Base-by-base conservation (phyloP, 2,329 filamentous ascomycete species). In the Coniochaeta sp. region DNA sequence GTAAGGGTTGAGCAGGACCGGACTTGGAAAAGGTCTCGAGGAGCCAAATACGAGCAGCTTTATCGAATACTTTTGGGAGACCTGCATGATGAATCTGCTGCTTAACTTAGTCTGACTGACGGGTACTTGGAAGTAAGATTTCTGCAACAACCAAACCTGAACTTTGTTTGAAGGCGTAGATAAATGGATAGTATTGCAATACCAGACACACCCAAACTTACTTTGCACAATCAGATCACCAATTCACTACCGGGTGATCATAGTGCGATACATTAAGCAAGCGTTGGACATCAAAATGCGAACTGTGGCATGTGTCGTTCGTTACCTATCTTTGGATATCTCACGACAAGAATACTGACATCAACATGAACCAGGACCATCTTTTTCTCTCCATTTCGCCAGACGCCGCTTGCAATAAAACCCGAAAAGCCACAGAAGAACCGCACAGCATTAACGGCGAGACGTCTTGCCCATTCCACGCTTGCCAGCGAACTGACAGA, bases 381-480 rank as follows among this genome's bases (percentile, higher is more conserved):
- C 38, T 22, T 56, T 56, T 38, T 34, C 12, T 22, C 54, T 36
- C 26, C 54, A 2, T 28, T 56, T 19, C 54, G 54, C 54, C 54
- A n/a, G 38, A 56, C 54, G 54, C 54, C 54, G 8, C 8, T 36
- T 56, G 54, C 28, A 22, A 34, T 38, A n/a, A 56, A 17, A 36
- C 34, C 30, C 8, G 17, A 19, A n/a, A n/a, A 34, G 34, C 30
- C 10, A 56, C 9, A 38, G 30, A 34, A 38, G 28, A 4, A 9
- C 22, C 47, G 40, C 32, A 57, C 57, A 28, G 24, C 8, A 34
- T 66, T 63, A 90, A 74, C 88, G 85, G 67, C 87, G 85, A 69
- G 84, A 79, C 61, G 91, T 93, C 82, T 95, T 96, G 76, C 95
- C 93, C 72, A 96, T 93, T 64, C 90, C 89, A 74, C 95, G 89